Conservation (phyloP, 1,284 basidiomycete species). For the Rhodotorula glutinis region DNA sequence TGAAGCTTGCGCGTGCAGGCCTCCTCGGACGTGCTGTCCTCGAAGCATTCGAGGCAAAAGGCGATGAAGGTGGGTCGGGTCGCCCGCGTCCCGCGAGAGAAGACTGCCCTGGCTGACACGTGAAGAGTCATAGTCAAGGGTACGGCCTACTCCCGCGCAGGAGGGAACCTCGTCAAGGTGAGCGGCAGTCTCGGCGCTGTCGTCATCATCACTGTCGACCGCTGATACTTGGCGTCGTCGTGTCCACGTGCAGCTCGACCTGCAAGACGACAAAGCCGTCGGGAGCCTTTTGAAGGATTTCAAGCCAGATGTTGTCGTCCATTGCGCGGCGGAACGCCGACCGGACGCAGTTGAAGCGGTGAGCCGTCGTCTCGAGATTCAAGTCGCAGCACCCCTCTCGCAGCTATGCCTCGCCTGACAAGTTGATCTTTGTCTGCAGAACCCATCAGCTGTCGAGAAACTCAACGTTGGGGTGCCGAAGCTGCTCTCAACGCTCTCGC, state of each 20-base stretch:
- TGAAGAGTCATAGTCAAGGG: constrained; percentile 52
- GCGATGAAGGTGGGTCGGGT: constrained; percentile 21
- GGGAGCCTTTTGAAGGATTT: constrained; percentile 56
- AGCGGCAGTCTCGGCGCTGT: background rate
- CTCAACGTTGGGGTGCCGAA: constrained; percentile 37
- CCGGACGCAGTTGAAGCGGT: constrained; percentile 79
- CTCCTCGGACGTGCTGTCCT: constrained; percentile 39
- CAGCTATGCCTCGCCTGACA: too few species aligned
- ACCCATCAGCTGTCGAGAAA: constrained; percentile 63
- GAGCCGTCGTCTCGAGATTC: constrained; percentile 30
- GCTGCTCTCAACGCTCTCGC: constrained; percentile 63
- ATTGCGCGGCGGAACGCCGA: constrained; percentile 77
- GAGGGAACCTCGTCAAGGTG: constrained; percentile 52
- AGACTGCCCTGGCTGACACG: background rate
- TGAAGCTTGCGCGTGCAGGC: constrained; percentile 17
- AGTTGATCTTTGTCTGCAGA: constrained; percentile 47
- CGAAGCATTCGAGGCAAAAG: constrained; percentile 14
- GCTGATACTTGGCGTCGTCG: too few species aligned
- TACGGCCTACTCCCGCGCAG: constrained; percentile 62
- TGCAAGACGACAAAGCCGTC: constrained; percentile 57
- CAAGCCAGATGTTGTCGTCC: constrained; percentile 73
- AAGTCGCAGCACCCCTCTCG: too few species aligned
- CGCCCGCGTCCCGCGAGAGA: too few species aligned
- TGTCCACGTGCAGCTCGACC: constrained; percentile 55
- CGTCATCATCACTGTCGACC: background rate